Evolutionary conservation across 1,284 basidiomycete species (phyloP), one percentile per base, ranked within the genome.

Genomic region (Waitea zeae): DNA sequence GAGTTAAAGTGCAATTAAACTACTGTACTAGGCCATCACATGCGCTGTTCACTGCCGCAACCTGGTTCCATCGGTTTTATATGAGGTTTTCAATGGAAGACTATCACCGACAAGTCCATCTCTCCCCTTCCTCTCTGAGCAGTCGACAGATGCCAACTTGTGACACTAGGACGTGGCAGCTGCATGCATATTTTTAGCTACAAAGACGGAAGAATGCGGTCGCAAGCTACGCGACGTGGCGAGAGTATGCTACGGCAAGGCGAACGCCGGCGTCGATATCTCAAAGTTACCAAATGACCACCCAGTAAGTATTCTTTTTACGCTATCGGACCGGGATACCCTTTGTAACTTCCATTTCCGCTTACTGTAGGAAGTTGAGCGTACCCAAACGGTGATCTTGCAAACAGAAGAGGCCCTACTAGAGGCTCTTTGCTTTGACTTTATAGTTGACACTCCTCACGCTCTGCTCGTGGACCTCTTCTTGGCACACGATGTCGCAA

Each of bases 31-130:
- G 82, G 36, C 77, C 80, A 20, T 70, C 73, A 15, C 73, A 79
- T 15, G 78, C 80, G 6, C 66, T 89, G 58, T 79, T 77, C 41
- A 81, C 81, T 18, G 87, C 86, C 12, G 80, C 86, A 18, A 83
- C 80, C 3, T 87, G 87, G 67, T 81, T 93, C 42, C 90, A 95
- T 54, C 72, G 90, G 11, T 95, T 95, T 57, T 95, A 84, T 57
- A 90, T 95, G 87, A 70, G 90, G 36, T 77, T 73, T 47, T 75
- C 87, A n/a, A 67, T 89, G 64, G 69, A 78, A 46, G 77, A 87
- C 47, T 81, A 84, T 51, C 70, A 78, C 49, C 70, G 78, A 42
- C 80, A 82, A 60, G 80, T 80, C 47, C 42, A 52, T 42, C 20
- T 18, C 17, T 35, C 22, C 35, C 33, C 32, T 22, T 33, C 17